phyloP scores from a whole-genome alignment of 2,329 filamentous ascomycete genomes.

The Nectriaceae sp. region DNA sequence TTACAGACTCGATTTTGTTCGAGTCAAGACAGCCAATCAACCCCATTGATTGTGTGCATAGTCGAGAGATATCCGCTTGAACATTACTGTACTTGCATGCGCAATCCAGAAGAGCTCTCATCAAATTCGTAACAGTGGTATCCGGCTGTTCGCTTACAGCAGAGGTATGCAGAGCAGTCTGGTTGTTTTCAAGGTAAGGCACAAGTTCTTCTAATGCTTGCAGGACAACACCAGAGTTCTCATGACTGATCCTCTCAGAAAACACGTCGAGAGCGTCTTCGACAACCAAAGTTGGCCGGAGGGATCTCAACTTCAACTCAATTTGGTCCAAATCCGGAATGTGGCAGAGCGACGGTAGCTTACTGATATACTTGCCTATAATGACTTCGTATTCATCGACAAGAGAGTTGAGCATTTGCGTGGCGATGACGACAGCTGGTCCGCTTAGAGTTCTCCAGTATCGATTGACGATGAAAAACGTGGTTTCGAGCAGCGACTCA shows the following conservation, averaged over 20 bases:
- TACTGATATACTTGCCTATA: conserved; percentile 68
- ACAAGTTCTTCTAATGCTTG: conserved; percentile 79
- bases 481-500: conserved; percentile 79
- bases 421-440: conserved; percentile 59
- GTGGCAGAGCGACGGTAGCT: conserved; percentile 74
- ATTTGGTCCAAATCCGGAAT: conserved; percentile 71
- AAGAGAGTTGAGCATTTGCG: conserved; percentile 64
- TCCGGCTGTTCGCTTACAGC: conserved; percentile 84
- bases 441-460: conserved; percentile 74
- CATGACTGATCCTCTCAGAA: conserved; percentile 72
- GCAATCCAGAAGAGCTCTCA: conserved; percentile 81
- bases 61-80: conserved; percentile 65
- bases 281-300: conserved; percentile 53
- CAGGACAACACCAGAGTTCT: conserved; percentile 82
- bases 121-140: conserved; percentile 68
- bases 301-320: conserved; percentile 62
- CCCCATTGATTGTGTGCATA: conserved; percentile 83
- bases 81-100: conserved; percentile 76
- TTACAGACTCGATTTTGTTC: conserved; percentile 79
- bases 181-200: conserved; percentile 70
- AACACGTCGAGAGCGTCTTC: conserved; percentile 72
- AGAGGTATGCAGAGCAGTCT: conserved; percentile 76
- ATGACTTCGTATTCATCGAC: conserved; percentile 62
- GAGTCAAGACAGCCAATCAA: conserved; percentile 90
- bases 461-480: conserved; percentile 81